Evolutionary conservation across 768 basidiomycete genomes (phyloP).

Genomic region (Naganishia friedmannii): DNA sequence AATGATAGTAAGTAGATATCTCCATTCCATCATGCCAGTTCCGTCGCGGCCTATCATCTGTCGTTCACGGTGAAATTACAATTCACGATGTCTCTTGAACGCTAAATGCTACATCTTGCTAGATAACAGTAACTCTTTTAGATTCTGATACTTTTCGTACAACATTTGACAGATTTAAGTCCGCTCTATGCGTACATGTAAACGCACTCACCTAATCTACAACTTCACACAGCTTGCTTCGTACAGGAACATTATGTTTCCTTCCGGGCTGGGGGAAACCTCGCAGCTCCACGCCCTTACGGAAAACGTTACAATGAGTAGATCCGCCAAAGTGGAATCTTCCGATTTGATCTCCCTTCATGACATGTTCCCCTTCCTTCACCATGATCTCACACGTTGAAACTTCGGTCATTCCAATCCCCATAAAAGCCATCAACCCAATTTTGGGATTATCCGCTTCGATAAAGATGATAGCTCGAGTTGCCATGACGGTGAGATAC

Average conservation of each 20-base stretch:
- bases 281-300: slow-evolving; percentile 50
- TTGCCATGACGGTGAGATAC: slow-evolving; percentile 56
- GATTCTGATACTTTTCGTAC: too few relatives aligned
- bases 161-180: too few relatives aligned
- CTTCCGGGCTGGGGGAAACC: slow-evolving; percentile 46
- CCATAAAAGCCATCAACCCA: slow-evolving; percentile 62
- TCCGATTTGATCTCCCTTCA: slow-evolving; percentile 60
- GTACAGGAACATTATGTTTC: slow-evolving; percentile 51
- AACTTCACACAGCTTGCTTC: slow-evolving; percentile 45
- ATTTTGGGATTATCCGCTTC: slow-evolving; percentile 58
- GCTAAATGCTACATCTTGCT: too few relatives aligned
- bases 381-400: slow-evolving; percentile 63
- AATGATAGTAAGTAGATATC: too few relatives aligned
- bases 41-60: too few relatives aligned
- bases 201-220: too few relatives aligned
- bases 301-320: slow-evolving; percentile 58
- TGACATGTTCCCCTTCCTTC: slow-evolving; percentile 55
- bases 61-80: too few relatives aligned
- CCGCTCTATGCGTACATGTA: too few relatives aligned
- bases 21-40: too few relatives aligned
- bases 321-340: slow-evolving; percentile 61
- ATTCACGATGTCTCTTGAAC: too few relatives aligned
- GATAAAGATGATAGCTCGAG: slow-evolving; percentile 61
- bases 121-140: too few relatives aligned
- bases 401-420: slow-evolving; percentile 63